phyloP scores from a whole-genome alignment of 2,329 filamentous ascomycete genomes.

The Capronia americana region DNA sequence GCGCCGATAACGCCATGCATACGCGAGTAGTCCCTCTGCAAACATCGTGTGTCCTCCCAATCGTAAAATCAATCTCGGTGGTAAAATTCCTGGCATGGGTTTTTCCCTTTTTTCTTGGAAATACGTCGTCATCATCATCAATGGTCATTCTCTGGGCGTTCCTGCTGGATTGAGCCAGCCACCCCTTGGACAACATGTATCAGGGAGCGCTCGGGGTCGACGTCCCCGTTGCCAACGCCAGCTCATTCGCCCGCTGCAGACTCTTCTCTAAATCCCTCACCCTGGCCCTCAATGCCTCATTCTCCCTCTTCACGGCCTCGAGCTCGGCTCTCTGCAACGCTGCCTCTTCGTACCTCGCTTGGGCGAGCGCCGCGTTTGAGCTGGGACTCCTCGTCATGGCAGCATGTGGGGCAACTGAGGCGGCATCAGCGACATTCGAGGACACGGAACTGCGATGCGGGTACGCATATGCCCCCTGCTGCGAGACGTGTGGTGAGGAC shows the following conservation, averaged over 20 bases:
- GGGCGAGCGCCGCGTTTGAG: constrained; percentile 42
- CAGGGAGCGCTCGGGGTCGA: constrained; percentile 8
- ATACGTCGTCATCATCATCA: not conserved
- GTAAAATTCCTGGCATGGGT: too few relatives aligned
- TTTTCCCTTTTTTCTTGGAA: too few relatives aligned
- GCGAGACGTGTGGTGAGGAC: constrained; percentile 31
- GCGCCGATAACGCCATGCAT: not conserved
- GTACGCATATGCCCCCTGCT: constrained; percentile 22
- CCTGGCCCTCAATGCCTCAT: constrained; percentile 53
- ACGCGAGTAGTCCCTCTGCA: not conserved
- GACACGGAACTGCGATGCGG: constrained; percentile 35
- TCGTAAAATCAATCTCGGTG: not conserved
- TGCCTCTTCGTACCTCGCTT: constrained; percentile 52
- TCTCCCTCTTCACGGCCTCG: constrained; percentile 54
- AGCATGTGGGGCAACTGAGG: constrained; percentile 3
- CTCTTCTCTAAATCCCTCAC: constrained; percentile 52
- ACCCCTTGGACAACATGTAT: not conserved
- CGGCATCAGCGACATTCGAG: constrained; percentile 17
- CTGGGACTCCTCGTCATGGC: constrained; percentile 40
- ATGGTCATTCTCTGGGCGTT: not conserved
- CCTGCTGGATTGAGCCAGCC: not conserved
- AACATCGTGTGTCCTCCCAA: not conserved
- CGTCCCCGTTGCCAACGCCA: not conserved
- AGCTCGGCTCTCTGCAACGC: constrained; percentile 52
- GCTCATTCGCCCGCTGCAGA: constrained; percentile 31